phyloP scores from a whole-genome alignment of 2,329 filamentous ascomycete species.

The Passalora sequoiae region DNA sequence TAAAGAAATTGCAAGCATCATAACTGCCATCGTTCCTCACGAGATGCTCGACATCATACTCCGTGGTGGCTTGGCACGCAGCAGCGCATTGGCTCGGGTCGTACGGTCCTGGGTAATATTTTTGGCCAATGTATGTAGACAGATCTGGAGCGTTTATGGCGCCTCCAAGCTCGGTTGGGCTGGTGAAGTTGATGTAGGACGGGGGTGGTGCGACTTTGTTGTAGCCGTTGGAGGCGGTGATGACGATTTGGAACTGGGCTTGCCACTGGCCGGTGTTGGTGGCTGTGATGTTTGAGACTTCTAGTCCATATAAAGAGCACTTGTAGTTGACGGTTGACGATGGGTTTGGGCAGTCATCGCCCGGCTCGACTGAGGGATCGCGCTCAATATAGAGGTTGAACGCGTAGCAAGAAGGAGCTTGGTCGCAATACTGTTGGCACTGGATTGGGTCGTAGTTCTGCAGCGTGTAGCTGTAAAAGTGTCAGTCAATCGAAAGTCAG shows the following conservation, averaged over 20 bases:
- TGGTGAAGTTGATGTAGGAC: constrained; percentile 19
- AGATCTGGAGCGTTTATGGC: constrained; percentile 33
- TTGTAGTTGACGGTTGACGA: constrained; percentile 33
- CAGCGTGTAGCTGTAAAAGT: constrained; percentile 5
- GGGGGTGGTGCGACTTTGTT: constrained; percentile 20
- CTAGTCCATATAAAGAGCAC: constrained; percentile 35
- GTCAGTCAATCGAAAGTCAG: not conserved
- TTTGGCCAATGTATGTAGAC: constrained; percentile 31
- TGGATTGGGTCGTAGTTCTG: constrained; percentile 11
- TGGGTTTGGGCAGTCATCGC: constrained; percentile 33
- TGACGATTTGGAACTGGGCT: constrained; percentile 36
- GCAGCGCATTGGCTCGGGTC: constrained; percentile 19
- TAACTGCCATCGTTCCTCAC: constrained; percentile 7
- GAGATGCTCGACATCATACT: not conserved
- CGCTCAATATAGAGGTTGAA: constrained; percentile 31
- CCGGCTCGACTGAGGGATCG: constrained; percentile 25
- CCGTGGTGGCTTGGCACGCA: constrained; percentile 7
- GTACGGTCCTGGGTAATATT: constrained; percentile 22
- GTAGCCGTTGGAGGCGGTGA: constrained; percentile 42
- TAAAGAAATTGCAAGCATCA: constrained; percentile 31
- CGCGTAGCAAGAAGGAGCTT: constrained; percentile 17
- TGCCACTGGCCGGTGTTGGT: constrained; percentile 34
- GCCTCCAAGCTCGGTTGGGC: constrained; percentile 30
- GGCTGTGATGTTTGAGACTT: constrained; percentile 28
- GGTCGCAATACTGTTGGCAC: constrained; percentile 18